These are phyloP conservation scores for Polysphondylium violaceum DNA, from an alignment of 78 protist genomes.

Conservation along the genomic window DNA sequence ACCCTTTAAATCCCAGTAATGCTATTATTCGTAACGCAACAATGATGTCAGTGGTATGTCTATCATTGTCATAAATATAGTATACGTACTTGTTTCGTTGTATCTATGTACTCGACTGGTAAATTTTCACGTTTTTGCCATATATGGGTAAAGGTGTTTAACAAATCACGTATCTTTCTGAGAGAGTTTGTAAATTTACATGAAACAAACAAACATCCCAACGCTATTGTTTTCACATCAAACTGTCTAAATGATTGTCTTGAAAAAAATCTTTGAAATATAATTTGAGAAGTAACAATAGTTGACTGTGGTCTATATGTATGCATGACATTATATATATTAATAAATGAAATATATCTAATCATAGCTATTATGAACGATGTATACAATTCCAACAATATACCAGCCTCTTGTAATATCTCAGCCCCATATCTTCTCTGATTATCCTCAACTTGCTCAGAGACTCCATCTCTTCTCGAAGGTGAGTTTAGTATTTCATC, in stretches of 20 bases:
- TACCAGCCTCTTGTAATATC: conserved; percentile 81
- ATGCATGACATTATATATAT: too few relatives aligned
- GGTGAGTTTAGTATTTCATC: conserved; percentile 76
- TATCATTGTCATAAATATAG: neutral
- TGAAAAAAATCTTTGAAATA: conserved; percentile 92
- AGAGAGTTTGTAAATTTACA: conserved; percentile 15
- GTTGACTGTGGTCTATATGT: conserved; percentile 87
- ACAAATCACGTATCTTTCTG: conserved; percentile 49
- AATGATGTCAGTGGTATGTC: neutral
- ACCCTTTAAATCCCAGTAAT: conserved; percentile 56
- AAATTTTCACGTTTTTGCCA: conserved; percentile 23
- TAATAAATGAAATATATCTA: neutral
- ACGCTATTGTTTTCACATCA: conserved; percentile 51
- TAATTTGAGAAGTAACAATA: conserved; percentile 90
- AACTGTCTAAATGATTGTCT: conserved; percentile 74
- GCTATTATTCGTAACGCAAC: neutral
- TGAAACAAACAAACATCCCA: conserved; percentile 53
- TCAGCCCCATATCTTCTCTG: conserved; percentile 41
- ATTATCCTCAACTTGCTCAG: conserved; percentile 33
- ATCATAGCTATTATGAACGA: neutral
- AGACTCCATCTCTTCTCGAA: conserved; percentile 52
- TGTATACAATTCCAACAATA: conserved; percentile 44
- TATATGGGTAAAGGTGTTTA: conserved; percentile 34
- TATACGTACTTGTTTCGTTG: conserved; percentile 21
- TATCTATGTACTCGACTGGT: conserved; percentile 36